Base-by-base conservation (phyloP, 208 protist genomes). In the Balamuthia mandrillaris region DNA sequence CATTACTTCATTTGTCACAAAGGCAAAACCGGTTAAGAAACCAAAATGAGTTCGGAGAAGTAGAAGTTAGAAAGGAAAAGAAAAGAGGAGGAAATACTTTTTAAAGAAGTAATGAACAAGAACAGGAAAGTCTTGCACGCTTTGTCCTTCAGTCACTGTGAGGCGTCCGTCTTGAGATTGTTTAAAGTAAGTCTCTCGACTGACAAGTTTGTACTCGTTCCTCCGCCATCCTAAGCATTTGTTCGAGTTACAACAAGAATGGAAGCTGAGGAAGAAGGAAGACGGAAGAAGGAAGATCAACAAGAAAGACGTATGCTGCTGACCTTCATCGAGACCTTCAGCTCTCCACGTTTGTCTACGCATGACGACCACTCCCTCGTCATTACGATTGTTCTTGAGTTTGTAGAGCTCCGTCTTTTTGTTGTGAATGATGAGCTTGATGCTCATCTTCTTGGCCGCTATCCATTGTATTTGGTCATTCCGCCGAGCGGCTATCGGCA, bases 301-400 rank as follows among this genome's bases (percentile, higher is more conserved):
- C 18, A 56, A n/a, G 18, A 56, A 24, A 56, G 49, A 14, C 47
- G 16, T 54, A 6, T 10, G 60, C 14, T 41, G 29, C 21, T 24
- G 45, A 77, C 66, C 75, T 37, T 83, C 66, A 21, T 83, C 52
- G 27, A 24, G 24, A 24, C 75, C 75, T 51, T 83, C 75, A 31
- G 75, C 75, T 31, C 75, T 21, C 75, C 75, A 83, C 2, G 75
- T 83, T 68, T 83, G 75, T 31, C 75, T 65, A 16, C 75, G 51
- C 75, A 83, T 83, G 52, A 83, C 75, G 18, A 83, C 75, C 14
- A 54, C 75, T n/a, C 75, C 75, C 56, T 83, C 75, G 29, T 83
- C 75, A 44, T 83, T 83, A n/a, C 66, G 61, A 10, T 83, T 83
- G 75, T 83, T 83, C 75, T 83, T 83, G 35, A 83, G 75, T 54